Conservation (phyloP, 2,329 filamentous ascomycete species). For the Penicillium sp. region DNA sequence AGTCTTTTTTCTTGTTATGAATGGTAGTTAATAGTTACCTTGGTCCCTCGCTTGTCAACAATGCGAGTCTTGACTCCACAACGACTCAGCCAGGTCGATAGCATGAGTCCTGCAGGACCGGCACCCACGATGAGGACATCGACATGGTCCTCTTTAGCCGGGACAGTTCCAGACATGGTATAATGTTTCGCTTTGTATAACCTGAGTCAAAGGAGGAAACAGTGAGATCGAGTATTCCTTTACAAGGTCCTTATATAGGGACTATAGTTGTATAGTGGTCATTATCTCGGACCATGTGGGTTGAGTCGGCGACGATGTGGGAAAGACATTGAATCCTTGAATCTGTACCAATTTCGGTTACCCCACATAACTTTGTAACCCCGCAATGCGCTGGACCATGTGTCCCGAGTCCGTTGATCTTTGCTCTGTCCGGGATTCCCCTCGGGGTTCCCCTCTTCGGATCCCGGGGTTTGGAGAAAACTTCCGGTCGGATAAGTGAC, state of each 20-base stretch:
- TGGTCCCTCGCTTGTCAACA: slow-evolving; percentile 43
- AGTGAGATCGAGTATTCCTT: background rate
- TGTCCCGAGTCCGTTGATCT: no score
- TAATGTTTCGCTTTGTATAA: background rate
- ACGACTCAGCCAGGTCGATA: slow-evolving; percentile 47
- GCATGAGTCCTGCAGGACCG: slow-evolving; percentile 48
- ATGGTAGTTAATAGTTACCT: slow-evolving; percentile 17
- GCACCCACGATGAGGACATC: slow-evolving; percentile 44
- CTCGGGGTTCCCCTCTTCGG: background rate
- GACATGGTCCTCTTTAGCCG: slow-evolving; percentile 3
- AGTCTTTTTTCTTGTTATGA: no score
- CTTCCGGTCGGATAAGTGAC: background rate
- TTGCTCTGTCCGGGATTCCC: no score
- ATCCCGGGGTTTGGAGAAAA: background rate
- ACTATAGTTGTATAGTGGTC: no score
- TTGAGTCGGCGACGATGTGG: background rate
- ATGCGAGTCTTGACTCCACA: slow-evolving; percentile 48
- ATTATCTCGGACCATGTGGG: background rate
- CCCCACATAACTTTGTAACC: no score
- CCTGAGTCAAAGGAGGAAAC: background rate
- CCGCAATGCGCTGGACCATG: no score
- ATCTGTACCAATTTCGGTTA: background rate
- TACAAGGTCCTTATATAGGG: background rate
- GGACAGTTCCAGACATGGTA: background rate
- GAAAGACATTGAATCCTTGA: background rate